Evolutionary conservation across 352 stramenopile species (phyloP), one percentile per base, ranked within the genome.

Genomic region (Phytophthora vignae): DNA sequence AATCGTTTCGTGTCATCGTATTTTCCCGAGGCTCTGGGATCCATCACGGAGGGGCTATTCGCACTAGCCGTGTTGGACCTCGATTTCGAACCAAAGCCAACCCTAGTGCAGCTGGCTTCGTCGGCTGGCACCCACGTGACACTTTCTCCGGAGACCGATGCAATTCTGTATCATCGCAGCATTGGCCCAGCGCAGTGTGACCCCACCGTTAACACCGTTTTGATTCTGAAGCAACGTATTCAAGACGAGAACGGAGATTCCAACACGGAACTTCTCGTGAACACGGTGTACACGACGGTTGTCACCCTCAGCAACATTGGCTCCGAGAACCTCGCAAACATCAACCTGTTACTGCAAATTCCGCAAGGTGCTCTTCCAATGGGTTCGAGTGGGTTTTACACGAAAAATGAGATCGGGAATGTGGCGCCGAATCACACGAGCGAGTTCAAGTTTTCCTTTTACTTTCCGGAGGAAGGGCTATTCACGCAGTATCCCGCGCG

Each of bases 341-440:
- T 92, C 12, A 83, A 87, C 19, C 49, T 91, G 33, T 60, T 94
- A n/a, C 59, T 90, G 36, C 86, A 94, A 69, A 89, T 94, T 48
- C 86, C 86, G 2, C 74, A 83, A 61, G 86, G 85, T 17, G 56
- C 83, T 22, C 65, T 89, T 67, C 85, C 85, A 8, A 60, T 92
- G 36, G 67, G 55, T 10, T 62, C 62, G 15, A 64, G 38, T 50
- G 72, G 75, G 1, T 88, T 86, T 64, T 86, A 86, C 71, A 87
- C 81, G 5, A 85, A 79, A 69, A 89, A 79, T 36, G 64, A 81
- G 40, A 76, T 78, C 10, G 49, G 78, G 54, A 64, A 53, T 21
- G 53, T 91, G 17, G 59, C 55, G 6, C 61, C 84, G 14, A 89
- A 91, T 49, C 36, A 76, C 19, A 90, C 83, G 1, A 70, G 42